Evolutionary conservation across 176 grass and related monocot genomes (phyloP).

Genomic region (Raddia distichophylla): DNA sequence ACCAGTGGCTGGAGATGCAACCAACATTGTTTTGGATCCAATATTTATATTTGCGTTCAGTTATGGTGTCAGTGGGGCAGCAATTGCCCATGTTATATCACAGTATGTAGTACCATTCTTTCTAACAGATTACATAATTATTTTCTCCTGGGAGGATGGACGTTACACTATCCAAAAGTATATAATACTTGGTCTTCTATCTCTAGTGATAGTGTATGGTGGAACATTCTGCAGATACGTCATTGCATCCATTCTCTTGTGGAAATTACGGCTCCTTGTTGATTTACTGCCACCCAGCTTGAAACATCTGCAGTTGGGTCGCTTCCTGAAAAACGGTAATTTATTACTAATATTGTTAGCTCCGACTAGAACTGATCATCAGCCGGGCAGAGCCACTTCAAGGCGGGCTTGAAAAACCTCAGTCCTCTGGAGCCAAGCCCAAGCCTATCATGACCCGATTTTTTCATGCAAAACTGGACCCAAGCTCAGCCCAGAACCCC

Average conservation of each 20-base stretch:
- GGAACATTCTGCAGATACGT: slow-evolving; percentile 67
- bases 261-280: slow-evolving; percentile 59
- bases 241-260: slow-evolving; percentile 74
- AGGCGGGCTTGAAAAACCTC: too few species aligned
- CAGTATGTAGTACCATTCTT: slow-evolving; percentile 64
- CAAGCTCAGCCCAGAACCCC: too few species aligned
- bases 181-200: slow-evolving; percentile 39
- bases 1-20: slow-evolving; percentile 79
- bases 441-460: too few species aligned
- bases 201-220: slow-evolving; percentile 40
- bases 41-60: slow-evolving; percentile 93
- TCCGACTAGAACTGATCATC: not conserved
- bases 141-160: not conserved
- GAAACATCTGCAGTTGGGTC: slow-evolving; percentile 66
- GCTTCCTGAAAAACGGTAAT: slow-evolving; percentile 86
- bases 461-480: too few species aligned
- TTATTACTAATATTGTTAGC: slow-evolving; percentile 8
- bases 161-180: slow-evolving; percentile 20
- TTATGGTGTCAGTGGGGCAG: slow-evolving; percentile 85
- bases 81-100: slow-evolving; percentile 97
- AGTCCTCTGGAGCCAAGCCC: too few species aligned
- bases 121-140: not conserved
- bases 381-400: too few species aligned
- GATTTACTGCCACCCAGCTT: slow-evolving; percentile 63
- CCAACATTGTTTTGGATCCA: slow-evolving; percentile 86